Percentiles rank a stretch among this genome's conserved stretches.
These are phyloP conservation scores for Cocos nucifera DNA, from an alignment of 176 grass and related monocot genomes.

Conservation along the genomic window DNA sequence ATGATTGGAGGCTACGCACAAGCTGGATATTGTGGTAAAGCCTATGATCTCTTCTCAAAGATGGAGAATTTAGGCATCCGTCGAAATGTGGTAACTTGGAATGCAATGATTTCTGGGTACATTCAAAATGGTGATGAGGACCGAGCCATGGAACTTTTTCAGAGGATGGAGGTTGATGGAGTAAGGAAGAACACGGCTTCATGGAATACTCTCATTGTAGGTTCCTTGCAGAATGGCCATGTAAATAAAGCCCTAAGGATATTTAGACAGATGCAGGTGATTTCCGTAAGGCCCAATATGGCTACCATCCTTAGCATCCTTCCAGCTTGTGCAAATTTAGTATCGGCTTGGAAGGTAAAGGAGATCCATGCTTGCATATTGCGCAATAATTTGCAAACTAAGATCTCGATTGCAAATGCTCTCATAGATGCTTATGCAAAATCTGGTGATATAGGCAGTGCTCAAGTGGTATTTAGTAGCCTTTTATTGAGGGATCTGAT, in stretches of 20 bases:
- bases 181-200: slow-evolving; percentile 61
- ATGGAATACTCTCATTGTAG: slow-evolving; percentile 74
- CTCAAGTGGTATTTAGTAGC: slow-evolving; percentile 47
- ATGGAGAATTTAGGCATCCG: slow-evolving; percentile 45
- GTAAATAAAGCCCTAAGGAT: slow-evolving; percentile 48
- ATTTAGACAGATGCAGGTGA: slow-evolving; percentile 53
- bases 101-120: slow-evolving; percentile 67
- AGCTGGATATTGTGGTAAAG: slow-evolving; percentile 59
- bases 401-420: slow-evolving; percentile 53
- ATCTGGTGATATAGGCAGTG: slow-evolving; percentile 47
- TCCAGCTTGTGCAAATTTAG: slow-evolving; percentile 52
- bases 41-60: slow-evolving; percentile 57
- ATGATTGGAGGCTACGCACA: slow-evolving; percentile 63
- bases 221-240: slow-evolving; percentile 56
- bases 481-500: slow-evolving; percentile 47
- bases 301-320: slow-evolving; percentile 68
- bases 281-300: slow-evolving; percentile 34
- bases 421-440: slow-evolving; percentile 58
- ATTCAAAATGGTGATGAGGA: slow-evolving; percentile 64
- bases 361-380: slow-evolving; percentile 60
- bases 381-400: slow-evolving; percentile 35
- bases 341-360: slow-evolving; percentile 45
- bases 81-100: slow-evolving; percentile 69
- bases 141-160: slow-evolving; percentile 66
- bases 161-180: slow-evolving; percentile 50